A percentile compares a stretch with the other conserved stretches of the same genome.
Conservation (phyloP, 208 protist species). For the Crithidia brevicula region DNA sequence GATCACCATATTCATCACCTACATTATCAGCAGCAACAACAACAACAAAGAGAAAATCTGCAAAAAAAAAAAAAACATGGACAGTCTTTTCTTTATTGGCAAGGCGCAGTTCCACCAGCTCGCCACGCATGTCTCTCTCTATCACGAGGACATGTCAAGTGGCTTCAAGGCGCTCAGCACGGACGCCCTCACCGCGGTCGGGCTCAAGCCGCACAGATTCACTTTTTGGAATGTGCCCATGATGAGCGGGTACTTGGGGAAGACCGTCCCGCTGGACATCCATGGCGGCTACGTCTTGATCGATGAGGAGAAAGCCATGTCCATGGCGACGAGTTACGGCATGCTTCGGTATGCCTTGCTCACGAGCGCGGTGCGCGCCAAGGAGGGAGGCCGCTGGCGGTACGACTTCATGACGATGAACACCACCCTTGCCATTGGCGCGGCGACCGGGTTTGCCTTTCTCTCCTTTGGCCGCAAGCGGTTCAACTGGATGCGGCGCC, state of each 20-base stretch:
- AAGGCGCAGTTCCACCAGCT: conserved; percentile 84
- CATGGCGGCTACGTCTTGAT: conserved; percentile 78
- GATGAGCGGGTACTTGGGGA: conserved; percentile 72
- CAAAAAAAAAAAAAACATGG: too few species aligned
- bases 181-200: conserved; percentile 39
- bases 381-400: conserved; percentile 73
- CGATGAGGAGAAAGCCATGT: conserved; percentile 66
- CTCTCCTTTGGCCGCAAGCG: conserved; percentile 55
- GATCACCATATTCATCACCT: too few species aligned
- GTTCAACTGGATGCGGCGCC: conserved; percentile 67
- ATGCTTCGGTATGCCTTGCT: conserved; percentile 78
- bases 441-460: conserved; percentile 38
- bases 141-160: conserved; percentile 72
- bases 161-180: conserved; percentile 55
- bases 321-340: conserved; percentile 61
- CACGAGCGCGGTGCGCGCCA: conserved; percentile 61
- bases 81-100: conserved; percentile 71
- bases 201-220: conserved; percentile 52
- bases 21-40: too few species aligned
- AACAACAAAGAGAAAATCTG: too few species aligned
- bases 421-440: conserved; percentile 56
- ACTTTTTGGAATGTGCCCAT: conserved; percentile 75
- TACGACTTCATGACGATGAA: conserved; percentile 90
- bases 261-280: conserved; percentile 72
- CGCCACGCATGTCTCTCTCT: conserved; percentile 77